These are phyloP conservation scores for Leishmania arabica DNA, from an alignment of 208 protist species.

Conservation along the genomic window DNA sequence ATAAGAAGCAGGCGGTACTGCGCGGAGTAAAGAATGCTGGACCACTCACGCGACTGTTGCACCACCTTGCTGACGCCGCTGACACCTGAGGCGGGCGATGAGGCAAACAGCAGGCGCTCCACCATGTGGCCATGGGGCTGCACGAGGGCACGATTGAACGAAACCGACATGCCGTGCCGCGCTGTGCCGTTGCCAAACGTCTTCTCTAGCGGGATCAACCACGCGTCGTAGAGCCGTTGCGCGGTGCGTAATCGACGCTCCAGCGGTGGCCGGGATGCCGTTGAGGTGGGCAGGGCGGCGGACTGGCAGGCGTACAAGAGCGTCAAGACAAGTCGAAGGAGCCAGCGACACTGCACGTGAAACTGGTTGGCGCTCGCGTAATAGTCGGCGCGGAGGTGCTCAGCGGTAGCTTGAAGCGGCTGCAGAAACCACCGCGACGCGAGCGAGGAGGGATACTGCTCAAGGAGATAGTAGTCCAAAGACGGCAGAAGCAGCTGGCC, in stretches of 20 bases:
- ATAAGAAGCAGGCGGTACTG: constrained; percentile 73
- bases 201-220: constrained; percentile 27
- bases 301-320: constrained; percentile 23
- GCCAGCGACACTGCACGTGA: constrained; percentile 24
- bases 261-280: constrained; percentile 28
- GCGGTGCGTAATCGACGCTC: constrained; percentile 42
- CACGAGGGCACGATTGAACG: constrained; percentile 41
- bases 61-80: not conserved
- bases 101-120: constrained; percentile 6
- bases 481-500: constrained; percentile 18
- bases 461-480: constrained; percentile 11
- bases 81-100: not conserved
- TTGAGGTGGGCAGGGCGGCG: not conserved
- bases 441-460: constrained; percentile 19
- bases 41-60: constrained; percentile 19
- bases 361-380: constrained; percentile 15
- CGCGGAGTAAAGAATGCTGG: constrained; percentile 48
- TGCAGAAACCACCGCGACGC: constrained; percentile 21
- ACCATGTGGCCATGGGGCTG: constrained; percentile 28
- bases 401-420: constrained; percentile 20
- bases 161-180: constrained; percentile 49
- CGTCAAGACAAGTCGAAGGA: constrained; percentile 17
- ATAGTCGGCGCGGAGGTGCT: constrained; percentile 26
- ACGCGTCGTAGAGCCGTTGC: constrained; percentile 26
- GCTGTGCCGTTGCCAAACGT: constrained; percentile 31